phyloP scores from a whole-genome alignment of 140 eudicot genomes.

The Cichorium intybus region DNA sequence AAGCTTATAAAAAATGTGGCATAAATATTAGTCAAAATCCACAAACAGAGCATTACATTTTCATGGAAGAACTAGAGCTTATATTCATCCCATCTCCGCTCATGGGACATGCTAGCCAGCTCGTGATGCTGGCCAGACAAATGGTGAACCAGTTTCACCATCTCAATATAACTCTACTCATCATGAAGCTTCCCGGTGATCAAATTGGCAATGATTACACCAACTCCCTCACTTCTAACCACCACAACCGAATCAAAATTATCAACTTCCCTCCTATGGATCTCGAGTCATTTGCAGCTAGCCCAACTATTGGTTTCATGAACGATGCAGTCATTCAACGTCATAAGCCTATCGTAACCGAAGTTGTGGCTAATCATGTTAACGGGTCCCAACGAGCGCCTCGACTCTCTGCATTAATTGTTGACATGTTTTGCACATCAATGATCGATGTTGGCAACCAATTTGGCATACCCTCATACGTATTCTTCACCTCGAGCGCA shows the following conservation, averaged over 20 bases:
- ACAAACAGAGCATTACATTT: not conserved
- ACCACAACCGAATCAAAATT: constrained; percentile 19
- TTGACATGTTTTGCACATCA: constrained; percentile 45
- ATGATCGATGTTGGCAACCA: constrained; percentile 46
- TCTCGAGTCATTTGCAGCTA: constrained; percentile 3
- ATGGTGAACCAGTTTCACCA: constrained; percentile 23
- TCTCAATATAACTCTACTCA: constrained; percentile 25
- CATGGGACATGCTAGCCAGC: constrained; percentile 43
- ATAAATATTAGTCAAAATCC: not conserved
- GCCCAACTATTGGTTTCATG: constrained; percentile 16
- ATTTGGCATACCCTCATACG: constrained; percentile 31
- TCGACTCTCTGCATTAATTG: constrained; percentile 24
- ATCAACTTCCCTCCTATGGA: constrained; percentile 29
- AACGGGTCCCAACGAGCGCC: not conserved
- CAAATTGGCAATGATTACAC: constrained; percentile 17
- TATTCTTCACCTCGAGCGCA: constrained; percentile 39
- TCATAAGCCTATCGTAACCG: constrained; percentile 32
- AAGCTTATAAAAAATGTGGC: too few species aligned
- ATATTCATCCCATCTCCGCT: constrained; percentile 42
- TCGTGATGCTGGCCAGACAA: constrained; percentile 31
- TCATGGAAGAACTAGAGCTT: constrained; percentile 36
- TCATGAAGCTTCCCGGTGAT: constrained; percentile 35
- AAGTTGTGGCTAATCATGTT: constrained; percentile 4
- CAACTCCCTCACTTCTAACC: constrained; percentile 16
- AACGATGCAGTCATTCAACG: constrained; percentile 23